Base-by-base conservation (phyloP, 2,329 filamentous ascomycete species). In the Clonostachys solani region DNA sequence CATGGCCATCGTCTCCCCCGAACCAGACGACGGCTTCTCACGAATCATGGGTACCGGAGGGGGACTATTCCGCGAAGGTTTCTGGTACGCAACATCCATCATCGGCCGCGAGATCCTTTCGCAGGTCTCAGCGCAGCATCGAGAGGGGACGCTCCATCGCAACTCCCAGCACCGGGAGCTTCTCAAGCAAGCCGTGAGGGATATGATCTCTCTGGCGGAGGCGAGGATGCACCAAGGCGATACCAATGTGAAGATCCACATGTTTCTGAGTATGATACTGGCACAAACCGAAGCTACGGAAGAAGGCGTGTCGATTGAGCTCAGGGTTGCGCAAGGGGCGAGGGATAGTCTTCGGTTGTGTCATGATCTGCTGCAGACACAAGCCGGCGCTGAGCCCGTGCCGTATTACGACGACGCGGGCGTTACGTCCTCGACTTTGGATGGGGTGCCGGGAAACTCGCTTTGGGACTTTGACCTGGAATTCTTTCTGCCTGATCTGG, bases 231-330 rank as follows among this genome's bases (percentile, higher is more conserved):
- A 57, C 1, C 53, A 60, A 10, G 68, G 65, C 5, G 72, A 75
- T 50, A 74, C 69, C 2, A 75, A 73, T 18, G 61, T 73, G 43
- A 74, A 74, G 55, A 58, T 53, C 1, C 64, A 69, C 37, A 57
- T 73, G 51, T 70, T 73, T 42, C 47, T 69, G 3, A 55, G 50
- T 8, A 67, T 72, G 56, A 59, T 69, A 3, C 43, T 70, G 9
- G 69, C 64, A 0, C 66, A 75, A 46, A 59, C 66, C 15, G 15
- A n/a, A n/a, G 6, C 15, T 38, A 38, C 17, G 6, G 36, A 38
- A 18, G 15, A 18, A 18, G 36, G 36, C 36, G 36, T 38, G 7
- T 8, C 36, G 12, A 13, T 10, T 12, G 36, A 38, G 36, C 36
- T n/a, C 10, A 18, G 17, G 15, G 12, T 38, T 18, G 36, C 36